These are phyloP conservation scores for Coemansia sp. DNA, from an alignment of 192 early-diverging fungal species.

Conservation along the genomic window DNA sequence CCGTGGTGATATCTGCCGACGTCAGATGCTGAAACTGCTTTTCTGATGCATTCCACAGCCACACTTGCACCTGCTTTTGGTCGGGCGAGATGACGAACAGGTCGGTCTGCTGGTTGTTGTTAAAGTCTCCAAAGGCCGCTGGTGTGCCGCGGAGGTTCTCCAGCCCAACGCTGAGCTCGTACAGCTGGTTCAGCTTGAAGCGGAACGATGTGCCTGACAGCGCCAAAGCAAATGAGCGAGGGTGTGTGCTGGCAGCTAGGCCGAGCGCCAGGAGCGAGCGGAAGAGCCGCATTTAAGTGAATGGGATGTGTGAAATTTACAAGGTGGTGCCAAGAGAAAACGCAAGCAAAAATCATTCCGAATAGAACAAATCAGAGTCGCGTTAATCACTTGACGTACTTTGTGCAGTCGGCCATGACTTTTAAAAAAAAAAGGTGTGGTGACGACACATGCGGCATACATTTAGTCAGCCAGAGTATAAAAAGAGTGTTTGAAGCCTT, in stretches of 20 bases:
- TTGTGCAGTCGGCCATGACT: too few species aligned
- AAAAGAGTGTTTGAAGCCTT: too few species aligned
- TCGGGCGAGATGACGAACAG: slow-evolving; percentile 69
- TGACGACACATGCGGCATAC: too few species aligned
- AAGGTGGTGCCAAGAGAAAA: too few species aligned
- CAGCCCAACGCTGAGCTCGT: slow-evolving; percentile 63
- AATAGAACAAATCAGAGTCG: too few species aligned
- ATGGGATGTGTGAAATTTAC: not conserved
- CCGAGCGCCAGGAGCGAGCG: too few species aligned
- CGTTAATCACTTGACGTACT: too few species aligned
- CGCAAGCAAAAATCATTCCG: too few species aligned
- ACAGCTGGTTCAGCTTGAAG: slow-evolving; percentile 58
- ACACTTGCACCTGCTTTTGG: slow-evolving; percentile 66
- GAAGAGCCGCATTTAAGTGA: not conserved
- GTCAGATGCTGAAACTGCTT: slow-evolving; percentile 48
- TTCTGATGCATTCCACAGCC: slow-evolving; percentile 63
- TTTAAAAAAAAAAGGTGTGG: not conserved
- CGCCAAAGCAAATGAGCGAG: slow-evolving; percentile 1
- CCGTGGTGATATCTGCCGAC: slow-evolving; percentile 53
- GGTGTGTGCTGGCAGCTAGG: not conserved
- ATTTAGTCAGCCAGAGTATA: too few species aligned
- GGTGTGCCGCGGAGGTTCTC: slow-evolving; percentile 67
- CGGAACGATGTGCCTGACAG: slow-evolving; percentile 39
- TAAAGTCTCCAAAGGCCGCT: slow-evolving; percentile 84
- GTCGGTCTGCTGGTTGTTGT: slow-evolving; percentile 82